These are phyloP conservation scores for Phylloporus arenicola DNA, from an alignment of 768 basidiomycete genomes.

Conservation along the genomic window DNA sequence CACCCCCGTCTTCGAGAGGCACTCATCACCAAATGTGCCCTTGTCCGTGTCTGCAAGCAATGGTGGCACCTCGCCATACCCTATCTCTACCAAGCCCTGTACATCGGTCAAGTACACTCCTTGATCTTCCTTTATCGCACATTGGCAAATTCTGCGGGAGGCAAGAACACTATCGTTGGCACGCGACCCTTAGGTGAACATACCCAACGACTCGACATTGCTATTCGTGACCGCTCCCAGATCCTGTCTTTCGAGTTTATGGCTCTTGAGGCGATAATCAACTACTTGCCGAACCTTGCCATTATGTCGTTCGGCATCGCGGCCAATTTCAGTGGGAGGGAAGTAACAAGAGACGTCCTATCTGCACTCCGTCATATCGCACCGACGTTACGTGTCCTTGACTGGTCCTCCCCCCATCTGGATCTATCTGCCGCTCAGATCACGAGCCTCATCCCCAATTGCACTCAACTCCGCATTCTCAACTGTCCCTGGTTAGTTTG, in stretches of 20 bases:
- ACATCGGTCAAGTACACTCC: constrained; percentile 14
- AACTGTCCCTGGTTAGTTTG: constrained; percentile 7
- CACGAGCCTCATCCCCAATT: constrained; percentile 4
- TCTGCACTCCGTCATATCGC: constrained; percentile 13
- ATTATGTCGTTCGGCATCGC: constrained; percentile 15
- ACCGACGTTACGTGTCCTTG: constrained; percentile 17
- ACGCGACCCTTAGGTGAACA: constrained; percentile 16
- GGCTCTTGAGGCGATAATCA: constrained; percentile 10
- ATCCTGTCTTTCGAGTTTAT: constrained; percentile 1
- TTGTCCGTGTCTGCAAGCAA: constrained; percentile 27
- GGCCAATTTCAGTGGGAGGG: background rate
- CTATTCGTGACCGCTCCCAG: constrained; percentile 13
- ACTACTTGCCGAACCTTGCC: constrained; percentile 14
- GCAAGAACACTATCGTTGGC: constrained; percentile 7
- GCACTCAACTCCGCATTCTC: constrained; percentile 15
- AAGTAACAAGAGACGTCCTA: constrained; percentile 5
- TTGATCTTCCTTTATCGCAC: constrained; percentile 14
- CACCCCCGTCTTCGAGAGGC: constrained; percentile 9
- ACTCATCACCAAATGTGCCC: constrained; percentile 22
- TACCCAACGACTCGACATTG: constrained; percentile 23
- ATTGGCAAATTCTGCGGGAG: constrained; percentile 7
- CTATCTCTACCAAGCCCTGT: constrained; percentile 22
- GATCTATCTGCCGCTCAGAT: background rate
- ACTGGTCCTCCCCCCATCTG: constrained; percentile 7
- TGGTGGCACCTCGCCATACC: constrained; percentile 26